Conservation (phyloP, 2,329 filamentous ascomycete genomes). For the Sordariomycetes sp. region DNA sequence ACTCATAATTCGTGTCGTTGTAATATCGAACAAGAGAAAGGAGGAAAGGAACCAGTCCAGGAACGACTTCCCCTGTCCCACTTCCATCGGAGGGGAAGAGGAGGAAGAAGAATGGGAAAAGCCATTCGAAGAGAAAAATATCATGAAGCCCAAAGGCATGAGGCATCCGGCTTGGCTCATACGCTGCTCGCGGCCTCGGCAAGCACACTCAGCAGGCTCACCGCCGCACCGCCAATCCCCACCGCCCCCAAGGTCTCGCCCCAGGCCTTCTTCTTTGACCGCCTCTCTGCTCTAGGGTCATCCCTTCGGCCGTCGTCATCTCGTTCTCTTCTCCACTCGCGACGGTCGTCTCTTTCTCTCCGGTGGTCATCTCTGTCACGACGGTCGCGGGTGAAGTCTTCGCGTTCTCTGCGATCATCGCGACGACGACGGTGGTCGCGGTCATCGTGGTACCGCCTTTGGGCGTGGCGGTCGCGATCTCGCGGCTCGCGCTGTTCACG, state of each 20-base stretch:
- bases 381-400: conserved; percentile 24
- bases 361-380: conserved; percentile 31
- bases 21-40: too few relatives aligned
- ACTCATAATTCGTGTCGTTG: too few relatives aligned
- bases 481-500: conserved; percentile 9
- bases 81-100: too few relatives aligned
- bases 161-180: too few relatives aligned
- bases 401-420: conserved; percentile 10
- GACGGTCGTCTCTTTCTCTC: conserved; percentile 23
- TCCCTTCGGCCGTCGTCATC: conserved; percentile 6
- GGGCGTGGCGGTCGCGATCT: conserved; percentile 14
- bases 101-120: too few relatives aligned
- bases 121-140: too few relatives aligned
- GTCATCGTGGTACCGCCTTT: conserved; percentile 12
- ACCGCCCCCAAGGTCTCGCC: conserved; percentile 48
- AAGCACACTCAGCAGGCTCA: conserved; percentile 47
- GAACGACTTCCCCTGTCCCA: too few relatives aligned
- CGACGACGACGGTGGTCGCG: not conserved
- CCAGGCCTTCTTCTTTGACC: conserved; percentile 34
- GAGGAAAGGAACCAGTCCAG: too few relatives aligned
- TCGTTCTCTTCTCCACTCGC: conserved; percentile 12
- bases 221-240: conserved; percentile 51
- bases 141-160: too few relatives aligned
- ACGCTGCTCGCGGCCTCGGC: conserved; percentile 40
- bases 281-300: conserved; percentile 18